Evolutionary conservation across 2,329 filamentous ascomycete genomes (phyloP).

Genomic region (Alternaria panax): DNA sequence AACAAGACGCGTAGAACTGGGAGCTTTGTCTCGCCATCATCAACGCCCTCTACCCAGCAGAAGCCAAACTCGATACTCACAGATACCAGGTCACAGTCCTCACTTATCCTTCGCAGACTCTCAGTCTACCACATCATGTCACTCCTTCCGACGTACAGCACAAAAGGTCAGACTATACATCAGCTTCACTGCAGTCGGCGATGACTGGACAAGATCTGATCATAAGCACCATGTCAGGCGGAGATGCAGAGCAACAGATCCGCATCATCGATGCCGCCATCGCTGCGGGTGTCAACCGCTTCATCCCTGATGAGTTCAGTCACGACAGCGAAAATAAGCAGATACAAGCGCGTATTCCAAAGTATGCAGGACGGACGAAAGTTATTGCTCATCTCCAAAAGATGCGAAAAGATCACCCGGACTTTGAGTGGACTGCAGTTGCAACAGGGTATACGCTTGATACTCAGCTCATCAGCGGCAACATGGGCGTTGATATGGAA

Average conservation of each 20-base stretch:
- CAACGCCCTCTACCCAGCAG: slow-evolving; percentile 25
- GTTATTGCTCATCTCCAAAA: slow-evolving; percentile 41
- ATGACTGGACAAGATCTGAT: slow-evolving; percentile 50
- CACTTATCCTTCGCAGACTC: slow-evolving; percentile 35
- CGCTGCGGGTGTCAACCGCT: slow-evolving; percentile 50
- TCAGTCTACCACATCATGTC: slow-evolving; percentile 26
- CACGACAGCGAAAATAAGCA: slow-evolving; percentile 42
- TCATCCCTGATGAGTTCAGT: slow-evolving; percentile 55
- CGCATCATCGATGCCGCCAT: slow-evolving; percentile 51
- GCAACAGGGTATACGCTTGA: slow-evolving; percentile 48
- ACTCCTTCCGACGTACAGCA: slow-evolving; percentile 22
- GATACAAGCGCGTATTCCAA: slow-evolving; percentile 42
- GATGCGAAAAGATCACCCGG: slow-evolving; percentile 4
- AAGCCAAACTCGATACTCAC: not conserved
- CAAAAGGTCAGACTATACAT: slow-evolving; percentile 41
- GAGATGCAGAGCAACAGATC: slow-evolving; percentile 34
- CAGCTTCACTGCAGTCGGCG: slow-evolving; percentile 36
- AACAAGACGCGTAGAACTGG: slow-evolving; percentile 29
- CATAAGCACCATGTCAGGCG: slow-evolving; percentile 43
- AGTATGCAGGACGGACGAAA: slow-evolving; percentile 36
- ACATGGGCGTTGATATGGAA: slow-evolving; percentile 49
- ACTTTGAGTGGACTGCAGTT: slow-evolving; percentile 47
- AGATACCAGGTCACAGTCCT: slow-evolving; percentile 31
- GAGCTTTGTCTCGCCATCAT: slow-evolving; percentile 35
- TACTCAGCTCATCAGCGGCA: slow-evolving; percentile 40